Evolutionary conservation across 2,329 filamentous ascomycete genomes (phyloP), one percentile per base, ranked within the genome.

Genomic region (Fusarium heterosporum): DNA sequence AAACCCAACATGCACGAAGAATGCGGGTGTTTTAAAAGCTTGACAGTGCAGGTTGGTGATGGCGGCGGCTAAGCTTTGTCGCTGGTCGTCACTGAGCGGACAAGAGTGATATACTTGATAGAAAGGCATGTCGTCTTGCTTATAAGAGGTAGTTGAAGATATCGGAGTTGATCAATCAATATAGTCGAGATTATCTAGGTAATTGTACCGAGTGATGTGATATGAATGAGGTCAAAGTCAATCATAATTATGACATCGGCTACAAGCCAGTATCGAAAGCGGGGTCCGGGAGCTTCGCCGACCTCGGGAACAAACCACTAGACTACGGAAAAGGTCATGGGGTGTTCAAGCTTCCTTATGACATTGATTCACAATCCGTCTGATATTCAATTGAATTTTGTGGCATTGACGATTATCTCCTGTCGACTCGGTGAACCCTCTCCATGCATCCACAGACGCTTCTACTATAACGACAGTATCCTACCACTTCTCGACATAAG

Each of bases 401-500:
- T 22, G 22, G 22, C 22, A 22, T 22, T 22, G 22, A 22, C 4
- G 22, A 22, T 22, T 22, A 22, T 22, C 22, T 22, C n/a, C n/a
- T n/a, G n/a, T n/a, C 22, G 6, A 22, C 9, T 12, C 14, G 16
- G 8, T 8, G 3, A 38, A 17, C 8, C 16, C 8, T 38, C 6
- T n/a, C 22, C 9, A n/a, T 17, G 1, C 7, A 16, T 17, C 8
- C 16, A 4, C 3, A 9, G 10, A 4, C 34, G 16, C 16, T 16
- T 10, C 8, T 36, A n/a, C 5, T n/a, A 10, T 16, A 29, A 6
- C 16, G 4, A 36, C n/a, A 36, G 10, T 16, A 16, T 75, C 84
- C 36, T 59, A 94, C 83, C 91, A 97, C 77, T 94, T 96, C 83
- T 97, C 93, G 51, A 93, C 83, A 77, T 87, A 93, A 2, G 93